Base-by-base conservation (phyloP, 2,329 filamentous ascomycete genomes). In the Colletotrichum godetiae region DNA sequence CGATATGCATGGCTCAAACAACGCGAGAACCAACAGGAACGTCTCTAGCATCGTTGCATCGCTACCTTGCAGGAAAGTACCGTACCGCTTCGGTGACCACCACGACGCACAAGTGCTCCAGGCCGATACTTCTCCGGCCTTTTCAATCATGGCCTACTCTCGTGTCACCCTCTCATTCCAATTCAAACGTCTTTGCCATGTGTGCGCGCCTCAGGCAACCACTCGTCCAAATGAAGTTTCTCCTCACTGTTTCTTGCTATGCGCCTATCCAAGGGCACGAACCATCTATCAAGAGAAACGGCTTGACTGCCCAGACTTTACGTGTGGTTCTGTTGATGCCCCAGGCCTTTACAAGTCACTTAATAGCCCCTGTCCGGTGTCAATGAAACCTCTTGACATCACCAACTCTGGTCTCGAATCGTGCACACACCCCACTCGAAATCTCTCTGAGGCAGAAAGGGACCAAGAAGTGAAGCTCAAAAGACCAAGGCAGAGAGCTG, bases 311-410 rank as follows among this genome's bases (percentile, higher is more conserved):
- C 56, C 57, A 10, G 19, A 37, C 62, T 19, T 31, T 53, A 67
- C 37, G 35, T 42, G 22, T 53, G 49, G n/a, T 68, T 46, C 8
- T 33, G 11, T 52, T 53, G 52, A 63, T 62, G 52, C 69, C 58
- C 65, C 24, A 63, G 42, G 59, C 24, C 31, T 60, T 24, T 42
- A 22, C 37, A 7, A 35, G 8, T 55, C 46, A 46, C 67, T 12
- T 53, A 15, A 29, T 37, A 69, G 69, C 63, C 67, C 67, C 59
- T 60, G 67, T 69, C 64, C 60, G 15, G 35, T 27, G 42, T 24
- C 22, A 55, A 60, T 65, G 70, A 70, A 73, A 73, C 67, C 60
- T 19, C 11, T 70, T 65, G 70, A 69, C 70, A 73, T 73, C 70
- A 70, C 66, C 53, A 56, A 56, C 59, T 56, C 22, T 61, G 70